Base-by-base conservation (phyloP, 2,329 filamentous ascomycete species). In the Cercospora sp. region DNA sequence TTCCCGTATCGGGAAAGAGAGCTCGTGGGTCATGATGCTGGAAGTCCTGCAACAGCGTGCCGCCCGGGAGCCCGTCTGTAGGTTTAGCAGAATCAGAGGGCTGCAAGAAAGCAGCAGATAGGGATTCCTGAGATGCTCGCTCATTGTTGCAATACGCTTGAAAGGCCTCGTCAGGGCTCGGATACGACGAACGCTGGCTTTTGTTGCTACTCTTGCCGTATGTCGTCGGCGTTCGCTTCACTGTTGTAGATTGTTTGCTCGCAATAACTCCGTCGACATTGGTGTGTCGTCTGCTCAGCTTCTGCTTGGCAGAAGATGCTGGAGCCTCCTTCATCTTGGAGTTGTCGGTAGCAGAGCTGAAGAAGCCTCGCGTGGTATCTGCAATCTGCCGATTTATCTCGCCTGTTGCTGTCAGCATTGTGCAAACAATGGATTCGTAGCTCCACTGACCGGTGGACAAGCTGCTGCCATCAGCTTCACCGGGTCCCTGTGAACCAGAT, bases 1-100 rank as follows among this genome's bases (percentile, higher is more conserved):
- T 82, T 13, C 80, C 82, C 45, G 75, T 75, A 31, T 80, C 78
- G 58, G 74, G 75, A 66, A 82, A 83, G 75, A 82, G 75, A 39
- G 74, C 72, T 45, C 73, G 73, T 1, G 81, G 80, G 30, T 83
- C 78, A 67, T 82, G 81, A 13, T 76, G 61, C 18, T 71, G 75
- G 61, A 81, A 82, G 36, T 79, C 73, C 3, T 78, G 72, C 28
- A 73, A 72, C 36, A 81, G 72, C 12, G 77, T 79, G 4, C 75
- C 78, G 12, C 18, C 42, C 42, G 78, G 75, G 8, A 79, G 67
- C 5, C 69, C 68, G 71, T 73, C 77, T 31, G 72, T 70, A 1
- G 70, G 64, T 16, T 63, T 68, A 9, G 53, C 48, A n/a, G 59
- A 58, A 42, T 57, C 68, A 45, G 71, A 72, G 58, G 73, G 69